phyloP scores from a whole-genome alignment of 2,329 filamentous ascomycete species.

The Gnomoniopsis sp. region DNA sequence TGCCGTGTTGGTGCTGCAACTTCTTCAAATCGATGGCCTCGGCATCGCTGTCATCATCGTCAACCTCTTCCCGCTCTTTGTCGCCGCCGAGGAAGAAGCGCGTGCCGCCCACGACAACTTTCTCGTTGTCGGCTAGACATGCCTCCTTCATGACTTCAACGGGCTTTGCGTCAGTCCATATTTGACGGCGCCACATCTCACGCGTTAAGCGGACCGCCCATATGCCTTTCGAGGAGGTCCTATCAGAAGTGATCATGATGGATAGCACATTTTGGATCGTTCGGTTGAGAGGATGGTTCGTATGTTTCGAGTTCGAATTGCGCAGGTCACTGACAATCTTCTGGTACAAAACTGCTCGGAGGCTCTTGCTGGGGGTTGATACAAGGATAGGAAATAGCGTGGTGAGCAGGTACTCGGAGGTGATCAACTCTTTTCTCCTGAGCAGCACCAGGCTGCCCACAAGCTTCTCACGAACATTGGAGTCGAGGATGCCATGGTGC shows the following conservation, averaged over 20 bases:
- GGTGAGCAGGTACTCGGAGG: constrained; percentile 78
- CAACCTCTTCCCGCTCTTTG: constrained; percentile 88
- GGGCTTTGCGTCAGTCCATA: constrained; percentile 91
- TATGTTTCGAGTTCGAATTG: constrained; percentile 79
- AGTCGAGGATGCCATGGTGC: constrained; percentile 79
- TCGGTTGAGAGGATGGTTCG: constrained; percentile 88
- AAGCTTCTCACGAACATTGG: constrained; percentile 88
- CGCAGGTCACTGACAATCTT: constrained; percentile 92
- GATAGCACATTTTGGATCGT: constrained; percentile 91
- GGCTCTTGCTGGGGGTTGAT: constrained; percentile 84
- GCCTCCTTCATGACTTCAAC: constrained; percentile 99
- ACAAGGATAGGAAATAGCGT: constrained; percentile 93
- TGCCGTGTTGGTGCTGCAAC: constrained; percentile 78
- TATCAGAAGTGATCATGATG: constrained; percentile 85
- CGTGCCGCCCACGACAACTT: constrained; percentile 82
- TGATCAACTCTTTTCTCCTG: constrained; percentile 86
- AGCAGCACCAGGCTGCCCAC: constrained; percentile 86
- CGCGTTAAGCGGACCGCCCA: constrained; percentile 96
- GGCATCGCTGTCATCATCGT: constrained; percentile 85
- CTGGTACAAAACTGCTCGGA: constrained; percentile 76
- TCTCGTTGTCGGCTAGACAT: constrained; percentile 83
- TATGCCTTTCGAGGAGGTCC: constrained; percentile 77
- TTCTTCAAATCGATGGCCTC: constrained; percentile 75
- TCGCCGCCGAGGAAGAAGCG: constrained; percentile 95
- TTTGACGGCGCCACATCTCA: constrained; percentile 93